These are phyloP conservation scores for Solanum acaule DNA, from an alignment of 257 asterid species.

Conservation along the genomic window DNA sequence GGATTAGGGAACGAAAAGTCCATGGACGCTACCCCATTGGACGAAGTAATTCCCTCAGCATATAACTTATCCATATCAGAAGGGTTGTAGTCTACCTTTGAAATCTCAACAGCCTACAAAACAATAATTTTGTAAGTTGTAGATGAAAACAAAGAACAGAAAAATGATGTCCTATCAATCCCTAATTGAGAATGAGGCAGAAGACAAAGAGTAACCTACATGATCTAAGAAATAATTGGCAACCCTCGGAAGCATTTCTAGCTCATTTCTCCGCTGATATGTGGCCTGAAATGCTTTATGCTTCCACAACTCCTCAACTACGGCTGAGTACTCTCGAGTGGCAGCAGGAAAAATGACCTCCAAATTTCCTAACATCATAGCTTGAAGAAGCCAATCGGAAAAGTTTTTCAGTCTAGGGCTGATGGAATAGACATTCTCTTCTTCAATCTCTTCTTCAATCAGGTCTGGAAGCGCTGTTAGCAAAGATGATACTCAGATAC, in stretches of 20 bases:
- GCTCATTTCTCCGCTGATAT: slow-evolving; percentile 61
- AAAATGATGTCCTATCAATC: not conserved
- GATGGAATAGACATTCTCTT: slow-evolving; percentile 34
- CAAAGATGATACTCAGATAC: slow-evolving; percentile 5
- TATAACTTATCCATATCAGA: slow-evolving; percentile 78
- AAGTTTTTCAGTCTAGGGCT: slow-evolving; percentile 50
- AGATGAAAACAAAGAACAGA: not conserved
- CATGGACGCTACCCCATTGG: slow-evolving; percentile 76
- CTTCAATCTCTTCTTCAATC: slow-evolving; percentile 39
- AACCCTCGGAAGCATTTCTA: slow-evolving; percentile 52
- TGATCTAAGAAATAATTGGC: slow-evolving; percentile 79
- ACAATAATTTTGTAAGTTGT: slow-evolving; percentile 1
- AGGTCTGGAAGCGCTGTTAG: slow-evolving; percentile 32
- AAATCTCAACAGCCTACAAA: slow-evolving; percentile 70
- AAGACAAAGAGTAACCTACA: slow-evolving; percentile 22
- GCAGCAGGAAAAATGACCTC: slow-evolving; percentile 84
- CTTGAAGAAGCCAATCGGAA: slow-evolving; percentile 66
- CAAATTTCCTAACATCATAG: slow-evolving; percentile 61
- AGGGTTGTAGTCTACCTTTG: slow-evolving; percentile 69
- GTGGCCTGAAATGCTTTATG: slow-evolving; percentile 70
- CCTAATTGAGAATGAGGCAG: not conserved
- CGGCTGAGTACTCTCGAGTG: slow-evolving; percentile 69
- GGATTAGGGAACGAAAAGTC: slow-evolving; percentile 56
- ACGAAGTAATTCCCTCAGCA: slow-evolving; percentile 68
- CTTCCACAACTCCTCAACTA: slow-evolving; percentile 68